A percentile compares a stretch with the other conserved stretches of the same genome.
phyloP scores from a whole-genome alignment of 495 filamentous ascomycete genomes.

The Stereocaulon alpinum region DNA sequence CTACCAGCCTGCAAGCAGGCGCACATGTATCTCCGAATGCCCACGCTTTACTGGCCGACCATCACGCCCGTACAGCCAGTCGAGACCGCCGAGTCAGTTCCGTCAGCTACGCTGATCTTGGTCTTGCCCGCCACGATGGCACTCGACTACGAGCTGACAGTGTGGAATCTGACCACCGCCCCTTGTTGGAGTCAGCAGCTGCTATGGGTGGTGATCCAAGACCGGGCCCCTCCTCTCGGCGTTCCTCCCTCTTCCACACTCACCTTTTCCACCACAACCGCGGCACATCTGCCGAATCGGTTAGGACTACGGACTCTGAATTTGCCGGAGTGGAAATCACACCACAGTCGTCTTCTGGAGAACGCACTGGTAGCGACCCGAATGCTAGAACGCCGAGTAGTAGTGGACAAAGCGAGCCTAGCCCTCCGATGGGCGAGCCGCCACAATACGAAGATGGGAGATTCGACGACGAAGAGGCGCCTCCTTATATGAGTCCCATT shows the following conservation, averaged over 20 bases:
- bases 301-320: conserved; percentile 19
- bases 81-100: conserved; percentile 68
- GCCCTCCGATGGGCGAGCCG: conserved; percentile 12
- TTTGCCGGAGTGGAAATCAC: conserved; percentile 11
- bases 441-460: conserved; percentile 13
- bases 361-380: conserved; percentile 17
- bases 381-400: conserved; percentile 17
- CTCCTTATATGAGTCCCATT: conserved; percentile 16
- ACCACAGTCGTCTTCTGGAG: conserved; percentile 18
- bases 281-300: conserved; percentile 16
- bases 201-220: conserved; percentile 36
- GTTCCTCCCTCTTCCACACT: conserved; percentile 17
- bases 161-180: conserved; percentile 62
- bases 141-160: conserved; percentile 75
- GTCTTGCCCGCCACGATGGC: conserved; percentile 81
- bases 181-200: conserved; percentile 61
- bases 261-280: conserved; percentile 17
- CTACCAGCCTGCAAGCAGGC: conserved; percentile 16
- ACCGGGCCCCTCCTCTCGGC: conserved; percentile 7
- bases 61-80: conserved; percentile 50
- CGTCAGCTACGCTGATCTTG: conserved; percentile 78
- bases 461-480: conserved; percentile 8
- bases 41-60: conserved; percentile 48
- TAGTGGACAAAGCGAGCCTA: conserved; percentile 4
- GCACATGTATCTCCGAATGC: conserved; percentile 16